Evolutionary conservation across 2,329 filamentous ascomycete genomes (phyloP), one percentile per base, ranked within the genome.

Genomic region (Exophiala viscosa): DNA sequence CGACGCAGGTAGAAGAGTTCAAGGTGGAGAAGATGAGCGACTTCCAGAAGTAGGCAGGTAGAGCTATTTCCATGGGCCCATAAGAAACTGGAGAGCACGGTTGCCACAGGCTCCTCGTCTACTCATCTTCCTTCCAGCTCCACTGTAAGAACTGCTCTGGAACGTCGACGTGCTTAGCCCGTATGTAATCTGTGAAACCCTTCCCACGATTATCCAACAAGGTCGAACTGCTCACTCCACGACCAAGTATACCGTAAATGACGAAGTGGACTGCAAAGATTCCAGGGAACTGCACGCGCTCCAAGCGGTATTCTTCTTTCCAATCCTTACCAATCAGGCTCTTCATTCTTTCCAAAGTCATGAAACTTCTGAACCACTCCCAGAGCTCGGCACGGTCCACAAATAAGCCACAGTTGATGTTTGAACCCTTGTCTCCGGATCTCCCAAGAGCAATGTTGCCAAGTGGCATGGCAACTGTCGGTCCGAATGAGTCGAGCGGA

Each of bases 391-490:
- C 61, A 31, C 66, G 59, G 1, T 69, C 66, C 3, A 73, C 69
- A 48, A 74, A 80, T 54, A 77, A 70, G 0, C 74, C 74, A 3
- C 75, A 65, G 43, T 77, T 77, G 38, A 66, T 68, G 55, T 77
- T 70, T 0, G 67, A 66, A 0, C 69, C 72, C 53, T 77, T 77
- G 46, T 77, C 75, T 0, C 70, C 70, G 3, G 67, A 71, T 3
- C 70, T 65, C 4, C 62, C 69, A 14, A 67, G 66, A 2, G 69
- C 69, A 3, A 73, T 60, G 52, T 59, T 65, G 17, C 70, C 70
- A 3, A 73, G 47, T 0, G 65, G 66, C 1, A 59, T 63, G 3
- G 56, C 59, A 28, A 53, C 59, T 1, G 62, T 64, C 1, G 60
- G 58, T 2, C 64, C 66, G 47, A 67, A 66, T n/a, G 51, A 32